Percentiles rank a stretch among this genome's conserved stretches.
Conservation (phyloP, 331 rosid genomes). For the Quercus tomentella region DNA sequence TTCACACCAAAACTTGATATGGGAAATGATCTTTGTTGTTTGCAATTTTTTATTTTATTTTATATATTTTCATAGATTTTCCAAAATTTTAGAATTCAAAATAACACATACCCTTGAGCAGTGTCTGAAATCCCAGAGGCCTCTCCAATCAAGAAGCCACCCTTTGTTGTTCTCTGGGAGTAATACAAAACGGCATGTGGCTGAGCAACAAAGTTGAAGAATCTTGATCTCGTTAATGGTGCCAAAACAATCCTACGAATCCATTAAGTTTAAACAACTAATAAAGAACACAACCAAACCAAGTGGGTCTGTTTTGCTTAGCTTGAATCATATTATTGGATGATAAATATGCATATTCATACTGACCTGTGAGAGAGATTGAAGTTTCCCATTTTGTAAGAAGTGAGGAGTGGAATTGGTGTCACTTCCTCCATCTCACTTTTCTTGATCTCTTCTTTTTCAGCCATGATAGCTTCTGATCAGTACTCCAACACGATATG, state of each 20-base stretch:
- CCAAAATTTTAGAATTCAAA: too few relatives aligned
- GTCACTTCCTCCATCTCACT: not conserved
- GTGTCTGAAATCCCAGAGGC: constrained; percentile 54
- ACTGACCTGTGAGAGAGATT: constrained; percentile 49
- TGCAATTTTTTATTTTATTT: too few relatives aligned
- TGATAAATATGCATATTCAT: too few relatives aligned
- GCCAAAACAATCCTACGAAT: constrained; percentile 45
- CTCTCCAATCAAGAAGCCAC: constrained; percentile 57
- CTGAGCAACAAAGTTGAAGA: constrained; percentile 50
- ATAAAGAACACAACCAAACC: too few relatives aligned
- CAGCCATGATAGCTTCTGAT: not conserved
- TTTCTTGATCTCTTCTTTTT: constrained; percentile 11
- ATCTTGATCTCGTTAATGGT: constrained; percentile 53
- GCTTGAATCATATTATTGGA: not conserved
- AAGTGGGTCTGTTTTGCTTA: not conserved
- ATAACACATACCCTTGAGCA: constrained; percentile 48
- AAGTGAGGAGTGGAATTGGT: constrained; percentile 39
- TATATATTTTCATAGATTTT: too few relatives aligned
- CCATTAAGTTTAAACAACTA: not conserved
- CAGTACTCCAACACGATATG: too few relatives aligned
- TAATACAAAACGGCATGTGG: constrained; percentile 56
- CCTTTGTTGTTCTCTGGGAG: constrained; percentile 55
- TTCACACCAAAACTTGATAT: too few relatives aligned
- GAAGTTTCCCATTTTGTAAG: constrained; percentile 52
- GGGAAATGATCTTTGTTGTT: too few relatives aligned